A percentile compares a stretch with the other conserved stretches of the same genome.
These are phyloP conservation scores for Paraconiothyrium sp. DNA, from an alignment of 2,329 filamentous ascomycete genomes.

Conservation along the genomic window DNA sequence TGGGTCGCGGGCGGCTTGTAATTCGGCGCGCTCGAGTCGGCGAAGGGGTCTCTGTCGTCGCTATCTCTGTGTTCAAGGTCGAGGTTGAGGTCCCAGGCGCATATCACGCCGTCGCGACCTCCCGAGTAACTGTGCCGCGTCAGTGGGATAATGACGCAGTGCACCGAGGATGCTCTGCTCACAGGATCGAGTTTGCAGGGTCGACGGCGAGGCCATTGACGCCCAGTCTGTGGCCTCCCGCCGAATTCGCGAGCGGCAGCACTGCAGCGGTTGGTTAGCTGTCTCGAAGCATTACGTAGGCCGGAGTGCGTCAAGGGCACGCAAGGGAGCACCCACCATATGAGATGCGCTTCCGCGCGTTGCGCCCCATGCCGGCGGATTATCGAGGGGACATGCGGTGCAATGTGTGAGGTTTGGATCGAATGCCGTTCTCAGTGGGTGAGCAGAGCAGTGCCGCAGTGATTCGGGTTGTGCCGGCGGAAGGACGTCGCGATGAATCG, in stretches of 20 bases:
- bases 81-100: constrained; percentile 90
- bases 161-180: constrained; percentile 59
- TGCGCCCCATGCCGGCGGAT: constrained; percentile 57
- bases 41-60: constrained; percentile 54
- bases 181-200: constrained; percentile 84
- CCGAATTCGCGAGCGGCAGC: constrained; percentile 75
- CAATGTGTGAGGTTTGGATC: not conserved
- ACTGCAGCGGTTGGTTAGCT: constrained; percentile 57
- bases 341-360: constrained; percentile 63
- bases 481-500: constrained; percentile 7
- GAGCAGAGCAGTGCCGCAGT: not conserved
- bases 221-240: constrained; percentile 88
- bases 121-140: constrained; percentile 79
- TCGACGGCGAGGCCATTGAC: constrained; percentile 96
- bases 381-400: constrained; percentile 32
- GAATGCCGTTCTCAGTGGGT: not conserved
- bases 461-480: constrained; percentile 3
- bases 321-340: constrained; percentile 54
- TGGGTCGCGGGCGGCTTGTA: constrained; percentile 59
- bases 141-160: constrained; percentile 18
- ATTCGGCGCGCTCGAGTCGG: constrained; percentile 43
- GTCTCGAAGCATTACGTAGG: constrained; percentile 16
- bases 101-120: constrained; percentile 93
- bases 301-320: constrained; percentile 18
- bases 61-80: constrained; percentile 61